Percentiles rank a stretch among this genome's conserved stretches.
Evolutionary conservation across 306 rosid genomes (phyloP).

Genomic region (Cucumis cinereus): DNA sequence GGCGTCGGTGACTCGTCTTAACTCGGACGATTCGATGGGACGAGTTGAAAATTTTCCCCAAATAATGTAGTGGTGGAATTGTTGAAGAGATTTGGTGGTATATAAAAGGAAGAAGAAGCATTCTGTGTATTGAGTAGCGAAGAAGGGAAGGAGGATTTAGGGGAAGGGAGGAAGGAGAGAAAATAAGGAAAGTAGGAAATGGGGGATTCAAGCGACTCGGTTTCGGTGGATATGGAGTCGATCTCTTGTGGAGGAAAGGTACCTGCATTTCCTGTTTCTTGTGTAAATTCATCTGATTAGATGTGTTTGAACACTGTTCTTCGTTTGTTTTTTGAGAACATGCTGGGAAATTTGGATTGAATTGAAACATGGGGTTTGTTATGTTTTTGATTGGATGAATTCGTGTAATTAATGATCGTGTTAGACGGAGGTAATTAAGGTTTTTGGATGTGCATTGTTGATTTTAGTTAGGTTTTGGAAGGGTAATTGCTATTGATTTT

Average conservation of each 20-base stretch:
- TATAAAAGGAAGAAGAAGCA: constrained; percentile 22
- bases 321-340: constrained; percentile 13
- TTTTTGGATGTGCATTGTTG: not conserved
- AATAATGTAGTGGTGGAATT: not conserved
- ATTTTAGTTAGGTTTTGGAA: not conserved
- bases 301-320: not conserved
- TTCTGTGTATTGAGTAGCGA: constrained; percentile 1
- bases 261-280: constrained; percentile 17
- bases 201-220: constrained; percentile 79
- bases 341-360: not conserved
- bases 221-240: constrained; percentile 76
- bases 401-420: not conserved
- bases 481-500: not conserved
- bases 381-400: not conserved
- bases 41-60: constrained; percentile 13
- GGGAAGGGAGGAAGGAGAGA: constrained; percentile 1
- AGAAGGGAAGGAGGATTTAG: not conserved
- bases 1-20: constrained; percentile 94
- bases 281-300: not conserved
- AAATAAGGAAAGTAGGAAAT: constrained; percentile 5
- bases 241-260: constrained; percentile 65
- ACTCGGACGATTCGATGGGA: constrained; percentile 38
- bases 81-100: constrained; percentile 5
- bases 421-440: not conserved
- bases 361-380: not conserved